Conservation (phyloP, 106 monocot genomes). For the Acorus calamus region DNA sequence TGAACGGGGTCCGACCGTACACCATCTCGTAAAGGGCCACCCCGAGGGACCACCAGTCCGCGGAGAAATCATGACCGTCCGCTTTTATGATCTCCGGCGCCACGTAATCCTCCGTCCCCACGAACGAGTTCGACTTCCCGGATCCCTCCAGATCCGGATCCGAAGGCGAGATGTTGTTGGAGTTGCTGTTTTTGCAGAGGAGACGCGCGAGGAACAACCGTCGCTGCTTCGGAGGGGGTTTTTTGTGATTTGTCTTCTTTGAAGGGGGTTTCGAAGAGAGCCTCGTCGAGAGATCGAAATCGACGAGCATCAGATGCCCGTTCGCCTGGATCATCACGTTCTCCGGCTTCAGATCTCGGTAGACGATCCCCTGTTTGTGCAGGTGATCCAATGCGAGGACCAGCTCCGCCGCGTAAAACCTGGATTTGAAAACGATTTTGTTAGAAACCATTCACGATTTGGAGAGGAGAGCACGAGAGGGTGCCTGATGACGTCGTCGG, state of each 20-base stretch:
- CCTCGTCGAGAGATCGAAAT: slow-evolving; percentile 86
- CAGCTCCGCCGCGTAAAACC: slow-evolving; percentile 95
- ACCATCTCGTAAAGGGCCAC: slow-evolving; percentile 92
- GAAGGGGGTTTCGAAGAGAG: slow-evolving; percentile 10
- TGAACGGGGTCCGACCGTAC: slow-evolving; percentile 86
- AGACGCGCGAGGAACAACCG: slow-evolving; percentile 5
- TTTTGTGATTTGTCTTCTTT: slow-evolving; percentile 7
- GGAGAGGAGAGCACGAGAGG: background rate
- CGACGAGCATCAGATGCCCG: slow-evolving; percentile 93
- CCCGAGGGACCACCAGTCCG: slow-evolving; percentile 96
- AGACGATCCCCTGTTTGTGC: slow-evolving; percentile 62
- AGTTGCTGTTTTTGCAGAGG: slow-evolving; percentile 17
- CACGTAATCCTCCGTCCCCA: slow-evolving; percentile 97
- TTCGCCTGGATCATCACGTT: slow-evolving; percentile 76
- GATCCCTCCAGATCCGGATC: background rate
- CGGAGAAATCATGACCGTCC: slow-evolving; percentile 69
- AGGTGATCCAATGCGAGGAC: slow-evolving; percentile 75
- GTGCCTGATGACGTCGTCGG: slow-evolving; percentile 67
- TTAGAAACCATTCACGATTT: no score
- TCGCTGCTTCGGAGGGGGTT: background rate
- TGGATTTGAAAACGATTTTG: slow-evolving; percentile 1
- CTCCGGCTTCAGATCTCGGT: slow-evolving; percentile 92
- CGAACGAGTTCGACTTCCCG: slow-evolving; percentile 85
- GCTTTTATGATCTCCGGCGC: slow-evolving; percentile 85
- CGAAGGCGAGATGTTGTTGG: slow-evolving; percentile 17